A percentile compares a stretch with the other conserved stretches of the same genome.
phyloP scores from a whole-genome alignment of 768 basidiomycete species.

The Kwoniella sp. region DNA sequence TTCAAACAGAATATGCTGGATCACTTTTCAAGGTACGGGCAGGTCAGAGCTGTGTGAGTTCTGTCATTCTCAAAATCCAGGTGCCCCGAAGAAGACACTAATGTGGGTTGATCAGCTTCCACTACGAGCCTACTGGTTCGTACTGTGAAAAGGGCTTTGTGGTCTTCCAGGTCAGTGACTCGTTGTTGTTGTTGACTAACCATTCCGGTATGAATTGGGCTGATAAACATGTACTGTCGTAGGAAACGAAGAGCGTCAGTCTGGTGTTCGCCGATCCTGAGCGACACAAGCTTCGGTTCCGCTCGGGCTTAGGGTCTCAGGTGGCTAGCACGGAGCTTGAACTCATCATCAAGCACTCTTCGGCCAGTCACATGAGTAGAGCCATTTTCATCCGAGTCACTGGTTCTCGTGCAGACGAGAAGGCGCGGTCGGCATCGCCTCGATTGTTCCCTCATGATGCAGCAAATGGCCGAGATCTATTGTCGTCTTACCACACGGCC shows the following conservation, averaged over 20 bases:
- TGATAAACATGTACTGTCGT: constrained; percentile 6
- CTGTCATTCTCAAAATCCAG: neutral
- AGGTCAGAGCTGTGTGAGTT: constrained; percentile 25
- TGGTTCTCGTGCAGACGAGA: constrained; percentile 26
- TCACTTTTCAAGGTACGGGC: constrained; percentile 35
- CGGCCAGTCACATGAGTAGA: neutral
- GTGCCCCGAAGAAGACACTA: too few species aligned
- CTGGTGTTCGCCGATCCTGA: constrained; percentile 30
- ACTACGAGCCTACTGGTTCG: constrained; percentile 23
- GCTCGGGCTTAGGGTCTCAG: constrained; percentile 3
- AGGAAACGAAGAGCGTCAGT: constrained; percentile 24
- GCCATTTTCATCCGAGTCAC: constrained; percentile 30
- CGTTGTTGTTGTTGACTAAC: too few species aligned
- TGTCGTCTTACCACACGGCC: neutral
- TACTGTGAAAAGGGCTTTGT: constrained; percentile 30
- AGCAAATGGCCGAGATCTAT: neutral
- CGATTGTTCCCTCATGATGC: neutral
- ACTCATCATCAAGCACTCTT: constrained; percentile 12
- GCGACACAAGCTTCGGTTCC: constrained; percentile 4
- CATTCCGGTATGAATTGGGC: neutral
- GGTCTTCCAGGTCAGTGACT: constrained; percentile 33
- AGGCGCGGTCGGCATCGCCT: constrained; percentile 31
- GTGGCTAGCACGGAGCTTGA: neutral
- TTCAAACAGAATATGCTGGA: constrained; percentile 20
- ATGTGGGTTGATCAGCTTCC: constrained; percentile 15